Conservation (phyloP, 2,329 filamentous ascomycete species). For the Penicillium sp. region DNA sequence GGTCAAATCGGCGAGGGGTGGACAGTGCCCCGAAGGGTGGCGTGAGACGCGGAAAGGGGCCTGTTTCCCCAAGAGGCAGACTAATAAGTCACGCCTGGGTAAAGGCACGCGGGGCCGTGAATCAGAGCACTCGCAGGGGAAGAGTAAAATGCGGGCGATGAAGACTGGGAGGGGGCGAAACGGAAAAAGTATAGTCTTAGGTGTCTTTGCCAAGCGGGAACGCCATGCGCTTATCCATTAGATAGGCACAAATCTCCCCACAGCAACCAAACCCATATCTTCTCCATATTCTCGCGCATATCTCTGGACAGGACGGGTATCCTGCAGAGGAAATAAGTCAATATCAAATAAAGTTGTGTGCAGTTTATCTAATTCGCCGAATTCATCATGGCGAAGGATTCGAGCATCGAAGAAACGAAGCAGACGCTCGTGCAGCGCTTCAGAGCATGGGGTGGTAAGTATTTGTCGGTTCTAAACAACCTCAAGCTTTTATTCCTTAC, state of each 20-base stretch:
- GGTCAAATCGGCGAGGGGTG: not conserved
- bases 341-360: not conserved
- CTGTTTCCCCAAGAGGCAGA: slow-evolving; percentile 8
- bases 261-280: not conserved
- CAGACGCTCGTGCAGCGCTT: slow-evolving; percentile 40
- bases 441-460: slow-evolving; percentile 46
- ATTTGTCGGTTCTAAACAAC: not conserved
- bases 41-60: slow-evolving; percentile 14
- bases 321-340: not conserved
- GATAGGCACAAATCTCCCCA: not conserved
- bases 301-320: not conserved
- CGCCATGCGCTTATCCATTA: slow-evolving; percentile 12
- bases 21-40: slow-evolving; percentile 8
- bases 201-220: slow-evolving; percentile 28
- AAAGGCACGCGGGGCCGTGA: not conserved
- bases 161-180: slow-evolving; percentile 2
- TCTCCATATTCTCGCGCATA: not conserved
- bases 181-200: slow-evolving; percentile 23
- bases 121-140: slow-evolving; percentile 2
- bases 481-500: not conserved
- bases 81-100: not conserved
- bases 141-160: slow-evolving; percentile 8
- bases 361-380: not conserved
- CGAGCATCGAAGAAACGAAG: slow-evolving; percentile 36
- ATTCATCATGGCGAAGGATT: slow-evolving; percentile 29